A percentile compares a stretch with the other conserved stretches of the same genome.
Evolutionary conservation across 2,329 filamentous ascomycete genomes (phyloP).

Genomic region (Aciculosporium take): DNA sequence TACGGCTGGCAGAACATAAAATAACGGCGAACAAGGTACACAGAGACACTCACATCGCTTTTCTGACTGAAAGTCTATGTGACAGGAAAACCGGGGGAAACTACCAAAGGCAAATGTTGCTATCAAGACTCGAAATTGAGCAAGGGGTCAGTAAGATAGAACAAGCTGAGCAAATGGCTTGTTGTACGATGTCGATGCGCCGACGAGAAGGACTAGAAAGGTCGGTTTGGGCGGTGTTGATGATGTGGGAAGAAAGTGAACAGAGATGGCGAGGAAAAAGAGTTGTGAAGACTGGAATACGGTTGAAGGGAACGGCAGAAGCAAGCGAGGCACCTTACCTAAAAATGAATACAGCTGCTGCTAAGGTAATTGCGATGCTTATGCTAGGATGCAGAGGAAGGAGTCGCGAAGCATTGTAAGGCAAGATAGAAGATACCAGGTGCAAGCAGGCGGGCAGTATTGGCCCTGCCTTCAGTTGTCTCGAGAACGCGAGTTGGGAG

Average conservation of each 20-base stretch:
- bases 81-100: slow-evolving; percentile 16
- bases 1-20: neutral
- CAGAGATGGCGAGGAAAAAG: slow-evolving; percentile 9
- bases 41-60: slow-evolving; percentile 15
- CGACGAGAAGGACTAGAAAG: slow-evolving; percentile 21
- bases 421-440: slow-evolving; percentile 6
- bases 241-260: slow-evolving; percentile 26
- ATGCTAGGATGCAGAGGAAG: slow-evolving; percentile 8
- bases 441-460: slow-evolving; percentile 6
- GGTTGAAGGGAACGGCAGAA: slow-evolving; percentile 2
- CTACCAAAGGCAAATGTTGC: slow-evolving; percentile 28
- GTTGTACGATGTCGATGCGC: slow-evolving; percentile 18
- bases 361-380: slow-evolving; percentile 13
- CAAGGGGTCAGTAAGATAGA: slow-evolving; percentile 45
- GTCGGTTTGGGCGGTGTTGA: slow-evolving; percentile 26
- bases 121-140: slow-evolving; percentile 41
- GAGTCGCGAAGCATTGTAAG: slow-evolving; percentile 5
- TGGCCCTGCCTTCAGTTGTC: slow-evolving; percentile 3
- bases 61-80: slow-evolving; percentile 14
- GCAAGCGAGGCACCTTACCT: slow-evolving; percentile 11
- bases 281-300: slow-evolving; percentile 6
- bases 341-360: slow-evolving; percentile 6
- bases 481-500: slow-evolving; percentile 3
- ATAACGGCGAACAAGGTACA: too few species aligned
- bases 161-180: slow-evolving; percentile 43